Evolutionary conservation across 306 rosid genomes (phyloP), one percentile per base, ranked within the genome.

Genomic region (Dicorynia guianensis): DNA sequence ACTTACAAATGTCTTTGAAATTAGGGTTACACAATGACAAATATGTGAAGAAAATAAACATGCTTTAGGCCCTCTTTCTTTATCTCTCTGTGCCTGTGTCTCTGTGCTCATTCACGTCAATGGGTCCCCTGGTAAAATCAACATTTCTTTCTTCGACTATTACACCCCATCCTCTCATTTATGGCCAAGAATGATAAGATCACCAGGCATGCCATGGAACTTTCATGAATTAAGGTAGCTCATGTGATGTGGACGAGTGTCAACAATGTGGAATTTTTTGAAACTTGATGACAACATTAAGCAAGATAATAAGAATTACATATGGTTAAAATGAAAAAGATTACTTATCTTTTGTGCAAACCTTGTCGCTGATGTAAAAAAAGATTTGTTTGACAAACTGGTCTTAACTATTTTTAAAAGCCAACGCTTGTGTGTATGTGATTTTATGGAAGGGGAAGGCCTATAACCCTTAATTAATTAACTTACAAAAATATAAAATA

Each of bases 21-120:
- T 64, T 81, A 73, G 81, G 77, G 81, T 63, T 85, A 25, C 81
- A 70, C 68, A 67, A 76, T 69, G 85, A 80, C 91, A 83, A 85
- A 78, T 78, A 83, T 56, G 56, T 67, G 89, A 74, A 87, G 83
- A 82, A 83, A 91, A 89, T 90, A 88, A 89, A 85, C 85, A 83
- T 83, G 76, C 96, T 88, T 88, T 81, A 80, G 76, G 83, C 72
- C 67, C 82, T 40, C 77, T 40, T 71, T 78, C 66, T 43, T 62
- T 60, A 25, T 71, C 58, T 57, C 66, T 38, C 76, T 69, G 75
- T 79, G 68, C 35, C 30, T 25, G 30, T 25, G 69, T 65, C 77
- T 44, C 69, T 63, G 76, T 87, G 74, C 78, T 63, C 79, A 74
- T 81, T 77, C 72, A 77, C 85, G 97, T 86, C 91, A 87, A 87